Evolutionary conservation across 768 basidiomycete genomes (phyloP), one percentile per base, ranked within the genome.

Genomic region (Rhizopogon vinicolor): DNA sequence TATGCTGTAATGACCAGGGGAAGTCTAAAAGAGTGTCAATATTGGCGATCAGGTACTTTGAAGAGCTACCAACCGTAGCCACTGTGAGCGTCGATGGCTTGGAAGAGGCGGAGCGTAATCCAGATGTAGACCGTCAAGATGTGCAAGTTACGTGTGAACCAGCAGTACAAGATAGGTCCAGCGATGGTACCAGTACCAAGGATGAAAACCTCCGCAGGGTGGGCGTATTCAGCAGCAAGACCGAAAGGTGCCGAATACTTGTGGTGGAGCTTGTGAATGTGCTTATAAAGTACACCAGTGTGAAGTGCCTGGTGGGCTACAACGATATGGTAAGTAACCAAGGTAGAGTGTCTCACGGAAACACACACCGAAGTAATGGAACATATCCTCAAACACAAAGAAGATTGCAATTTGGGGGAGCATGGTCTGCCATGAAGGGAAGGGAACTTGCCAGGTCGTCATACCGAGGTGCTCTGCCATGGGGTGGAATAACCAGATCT

Each of bases 221-320:
- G 97, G 1, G 97, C 95, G 68, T 98, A 98, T 71, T 99, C 96
- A 3, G 97, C 96, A 2, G 92, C 95, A 31, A 99, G 84, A 58
- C 97, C 97, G 66, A 98, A 97, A 0, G 97, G 97, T 16, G 96
- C 96, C 8, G 89, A 89, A 73, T 93, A 97, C 66, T 93, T 92
- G 83, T 98, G 97, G 71, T 99, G 97, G 37, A 98, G 79, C 74
- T 97, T 96, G 82, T 97, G 94, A 60, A 97, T 92, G 70, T 94
- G 79, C 71, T 88, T 92, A 79, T 96, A 95, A 51, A 96, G 77
- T 1, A 79, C 68, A 51, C 90, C 87, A 59, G 81, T 88, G 73
- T 98, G 95, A 16, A 98, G 82, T 3, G 87, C 86, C 63, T 92
- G 87, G 73, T 98, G 94, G 25, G 93, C 93, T 89, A 63, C 52